These are phyloP conservation scores for Podaxis sp. DNA, from an alignment of 768 basidiomycete species.

Conservation along the genomic window DNA sequence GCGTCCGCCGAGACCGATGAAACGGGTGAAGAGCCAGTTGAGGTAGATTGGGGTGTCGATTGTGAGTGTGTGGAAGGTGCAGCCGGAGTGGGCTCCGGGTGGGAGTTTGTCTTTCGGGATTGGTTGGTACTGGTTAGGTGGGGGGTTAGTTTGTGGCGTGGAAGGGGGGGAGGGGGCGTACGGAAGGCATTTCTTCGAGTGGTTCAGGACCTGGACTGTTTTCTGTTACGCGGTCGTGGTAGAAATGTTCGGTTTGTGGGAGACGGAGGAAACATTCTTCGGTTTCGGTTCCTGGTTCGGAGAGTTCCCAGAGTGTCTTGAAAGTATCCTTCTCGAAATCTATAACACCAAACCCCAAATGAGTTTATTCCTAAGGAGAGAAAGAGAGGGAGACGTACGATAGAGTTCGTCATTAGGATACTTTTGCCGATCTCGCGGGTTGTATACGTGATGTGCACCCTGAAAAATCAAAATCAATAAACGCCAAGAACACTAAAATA, in stretches of 20 bases:
- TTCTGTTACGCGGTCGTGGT: slow-evolving; percentile 27
- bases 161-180: slow-evolving; percentile 28
- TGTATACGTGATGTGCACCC: slow-evolving; percentile 78
- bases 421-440: slow-evolving; percentile 27
- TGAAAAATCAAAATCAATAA: not conserved
- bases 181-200: slow-evolving; percentile 55
- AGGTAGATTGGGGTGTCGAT: slow-evolving; percentile 74
- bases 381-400: not conserved
- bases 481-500: not conserved
- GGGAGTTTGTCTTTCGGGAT: slow-evolving; percentile 34
- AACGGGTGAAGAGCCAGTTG: slow-evolving; percentile 65
- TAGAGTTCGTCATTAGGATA: slow-evolving; percentile 13
- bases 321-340: slow-evolving; percentile 75
- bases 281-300: slow-evolving; percentile 51
- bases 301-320: slow-evolving; percentile 72
- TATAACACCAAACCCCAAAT: slow-evolving; percentile 25
- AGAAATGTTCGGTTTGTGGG: slow-evolving; percentile 61
- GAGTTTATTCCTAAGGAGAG: not conserved
- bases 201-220: slow-evolving; percentile 35
- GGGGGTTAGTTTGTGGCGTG: no score
- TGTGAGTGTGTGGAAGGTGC: slow-evolving; percentile 63
- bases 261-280: slow-evolving; percentile 67
- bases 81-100: slow-evolving; percentile 41
- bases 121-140: slow-evolving; percentile 33
- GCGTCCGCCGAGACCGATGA: slow-evolving; percentile 62